Conservation (phyloP, 306 rosid genomes). For the Urtica urens region DNA sequence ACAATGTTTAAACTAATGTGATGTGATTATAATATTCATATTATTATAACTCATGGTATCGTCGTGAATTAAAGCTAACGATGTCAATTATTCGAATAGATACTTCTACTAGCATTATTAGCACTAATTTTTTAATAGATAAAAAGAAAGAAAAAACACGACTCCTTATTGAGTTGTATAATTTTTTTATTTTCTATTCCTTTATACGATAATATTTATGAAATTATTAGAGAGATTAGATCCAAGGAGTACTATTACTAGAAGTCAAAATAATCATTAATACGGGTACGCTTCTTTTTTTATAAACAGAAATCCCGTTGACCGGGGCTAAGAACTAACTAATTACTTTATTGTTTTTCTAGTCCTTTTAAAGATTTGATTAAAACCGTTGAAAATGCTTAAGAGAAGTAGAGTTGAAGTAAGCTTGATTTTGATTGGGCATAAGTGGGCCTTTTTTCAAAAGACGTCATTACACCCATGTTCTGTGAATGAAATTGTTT, state of each 20-base stretch:
- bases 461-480: constrained; percentile 33
- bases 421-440: constrained; percentile 11
- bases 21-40: too few species aligned
- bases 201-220: too few species aligned
- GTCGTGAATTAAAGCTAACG: too few species aligned
- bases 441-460: constrained; percentile 10
- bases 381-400: constrained; percentile 6
- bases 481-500: constrained; percentile 37
- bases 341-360: background rate
- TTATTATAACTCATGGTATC: too few species aligned
- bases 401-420: background rate
- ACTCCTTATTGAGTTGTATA: too few species aligned
- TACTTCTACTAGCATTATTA: too few species aligned
- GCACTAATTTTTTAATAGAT: too few species aligned
- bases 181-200: too few species aligned
- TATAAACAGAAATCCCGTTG: background rate
- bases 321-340: background rate
- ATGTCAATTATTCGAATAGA: too few species aligned
- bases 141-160: too few species aligned
- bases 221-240: too few species aligned
- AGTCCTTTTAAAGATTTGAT: background rate
- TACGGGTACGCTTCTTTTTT: background rate
- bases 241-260: background rate
- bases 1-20: too few species aligned
- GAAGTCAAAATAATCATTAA: constrained; percentile 2